Conservation (phyloP, 768 basidiomycete species). For the Ramaria sp. region DNA sequence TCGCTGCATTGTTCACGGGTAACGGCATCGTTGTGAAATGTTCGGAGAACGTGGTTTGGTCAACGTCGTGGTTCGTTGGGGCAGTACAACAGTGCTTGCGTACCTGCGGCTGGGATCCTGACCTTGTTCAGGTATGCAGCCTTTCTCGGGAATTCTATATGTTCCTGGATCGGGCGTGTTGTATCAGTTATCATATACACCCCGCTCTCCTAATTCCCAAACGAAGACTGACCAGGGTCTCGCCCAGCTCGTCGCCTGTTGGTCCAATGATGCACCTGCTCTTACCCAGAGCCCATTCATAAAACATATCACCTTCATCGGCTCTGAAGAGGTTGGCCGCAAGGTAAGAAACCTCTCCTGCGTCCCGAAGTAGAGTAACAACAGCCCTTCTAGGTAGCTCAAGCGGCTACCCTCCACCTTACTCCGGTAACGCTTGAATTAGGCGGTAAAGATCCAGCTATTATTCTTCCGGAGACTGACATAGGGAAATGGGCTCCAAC, state of each 20-base stretch:
- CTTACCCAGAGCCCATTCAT: constrained; percentile 72
- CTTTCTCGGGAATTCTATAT: not conserved
- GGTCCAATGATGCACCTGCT: constrained; percentile 75
- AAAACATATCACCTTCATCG: constrained; percentile 93
- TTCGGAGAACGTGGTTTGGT: constrained; percentile 90
- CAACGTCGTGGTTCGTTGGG: constrained; percentile 70
- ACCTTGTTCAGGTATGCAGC: constrained; percentile 66
- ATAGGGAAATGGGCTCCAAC: constrained; percentile 68
- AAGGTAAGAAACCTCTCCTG: constrained; percentile 32
- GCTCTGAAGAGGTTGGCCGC: constrained; percentile 68
- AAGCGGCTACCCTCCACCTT: constrained; percentile 74
- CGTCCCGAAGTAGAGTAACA: not conserved
- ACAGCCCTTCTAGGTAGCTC: constrained; percentile 45
- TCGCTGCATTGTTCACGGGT: constrained; percentile 84
- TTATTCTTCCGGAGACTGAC: constrained; percentile 81
- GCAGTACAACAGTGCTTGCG: constrained; percentile 68
- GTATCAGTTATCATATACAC: not conserved
- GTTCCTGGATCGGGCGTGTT: not conserved
- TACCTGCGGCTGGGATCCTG: constrained; percentile 71
- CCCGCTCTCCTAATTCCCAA: not conserved
- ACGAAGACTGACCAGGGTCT: not conserved
- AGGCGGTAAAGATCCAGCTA: constrained; percentile 89
- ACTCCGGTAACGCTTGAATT: constrained; percentile 91
- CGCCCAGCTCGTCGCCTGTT: constrained; percentile 67
- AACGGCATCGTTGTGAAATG: constrained; percentile 88